Conservation (phyloP, 2,329 filamentous ascomycete species). For the Fonsecaea pedrosoi region DNA sequence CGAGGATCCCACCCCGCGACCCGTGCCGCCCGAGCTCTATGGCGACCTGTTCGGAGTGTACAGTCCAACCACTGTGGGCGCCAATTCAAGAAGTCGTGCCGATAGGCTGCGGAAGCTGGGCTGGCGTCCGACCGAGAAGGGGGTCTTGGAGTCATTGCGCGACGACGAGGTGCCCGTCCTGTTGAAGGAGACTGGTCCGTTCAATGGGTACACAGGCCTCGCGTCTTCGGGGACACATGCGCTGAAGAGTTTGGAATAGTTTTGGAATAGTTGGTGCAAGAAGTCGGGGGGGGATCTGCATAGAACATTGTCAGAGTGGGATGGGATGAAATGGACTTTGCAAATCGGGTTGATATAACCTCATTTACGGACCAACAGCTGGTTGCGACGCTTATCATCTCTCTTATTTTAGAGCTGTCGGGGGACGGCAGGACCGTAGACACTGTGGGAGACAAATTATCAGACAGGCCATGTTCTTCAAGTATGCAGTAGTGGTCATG, state of each 20-base stretch:
- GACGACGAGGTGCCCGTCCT: conserved; percentile 49
- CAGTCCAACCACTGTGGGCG: conserved; percentile 49
- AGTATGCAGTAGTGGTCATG: neutral
- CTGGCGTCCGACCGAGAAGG: conserved; percentile 55
- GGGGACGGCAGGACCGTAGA: no score
- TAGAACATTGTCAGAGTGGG: neutral
- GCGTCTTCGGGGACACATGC: conserved; percentile 21
- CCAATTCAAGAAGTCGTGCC: conserved; percentile 54
- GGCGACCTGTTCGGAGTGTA: conserved; percentile 50
- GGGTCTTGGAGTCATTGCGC: conserved; percentile 47
- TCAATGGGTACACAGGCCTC: conserved; percentile 21
- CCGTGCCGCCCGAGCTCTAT: conserved; percentile 49
- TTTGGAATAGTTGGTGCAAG: conserved; percentile 3
- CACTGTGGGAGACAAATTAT: no score
- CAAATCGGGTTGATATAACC: no score
- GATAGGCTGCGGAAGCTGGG: conserved; percentile 54
- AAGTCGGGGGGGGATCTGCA: neutral
- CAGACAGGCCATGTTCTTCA: neutral
- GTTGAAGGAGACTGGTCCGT: conserved; percentile 14
- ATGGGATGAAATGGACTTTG: no score
- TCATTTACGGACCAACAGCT: no score
- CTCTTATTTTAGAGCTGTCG: no score
- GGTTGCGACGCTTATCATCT: no score
- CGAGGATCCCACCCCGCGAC: conserved; percentile 45
- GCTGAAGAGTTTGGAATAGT: conserved; percentile 21